Conservation (phyloP, 2,329 filamentous ascomycete genomes). For the Chlorencoelia australis region DNA sequence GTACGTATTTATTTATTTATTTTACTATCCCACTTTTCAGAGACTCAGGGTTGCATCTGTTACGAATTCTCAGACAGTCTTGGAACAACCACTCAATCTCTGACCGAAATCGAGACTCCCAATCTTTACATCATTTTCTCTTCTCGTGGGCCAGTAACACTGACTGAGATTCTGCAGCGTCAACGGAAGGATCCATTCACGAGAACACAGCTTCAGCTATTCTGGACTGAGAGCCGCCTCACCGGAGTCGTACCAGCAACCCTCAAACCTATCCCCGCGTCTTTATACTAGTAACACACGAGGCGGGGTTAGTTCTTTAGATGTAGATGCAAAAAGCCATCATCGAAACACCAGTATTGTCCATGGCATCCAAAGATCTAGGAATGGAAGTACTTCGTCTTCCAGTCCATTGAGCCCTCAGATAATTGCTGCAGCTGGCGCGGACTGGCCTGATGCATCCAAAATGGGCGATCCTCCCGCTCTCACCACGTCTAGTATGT, state of each 20-base stretch:
- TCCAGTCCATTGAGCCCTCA: conserved; percentile 83
- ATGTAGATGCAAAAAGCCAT: conserved; percentile 51
- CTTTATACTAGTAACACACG: conserved; percentile 26
- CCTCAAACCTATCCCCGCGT: conserved; percentile 21
- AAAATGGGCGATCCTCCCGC: conserved; percentile 24
- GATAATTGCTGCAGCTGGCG: conserved; percentile 61
- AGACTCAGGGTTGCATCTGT: no score
- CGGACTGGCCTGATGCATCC: conserved; percentile 23
- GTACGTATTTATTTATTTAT: no score
- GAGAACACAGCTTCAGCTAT: conserved; percentile 17
- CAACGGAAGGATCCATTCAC: no score
- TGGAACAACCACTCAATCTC: no score
- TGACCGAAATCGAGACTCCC: no score
- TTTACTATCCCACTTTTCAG: no score
- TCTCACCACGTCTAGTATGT: conserved; percentile 18
- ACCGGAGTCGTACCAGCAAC: conserved; percentile 17
- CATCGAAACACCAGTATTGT: conserved; percentile 96
- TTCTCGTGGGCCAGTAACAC: no score
- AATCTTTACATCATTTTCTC: no score
- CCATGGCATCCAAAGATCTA: conserved; percentile 84
- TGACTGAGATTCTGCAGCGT: no score
- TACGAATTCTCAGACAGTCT: no score
- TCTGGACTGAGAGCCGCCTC: conserved; percentile 11
- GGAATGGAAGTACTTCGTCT: conserved; percentile 80
- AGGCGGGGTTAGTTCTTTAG: conserved; percentile 14